A percentile compares a stretch with the other conserved stretches of the same genome.
phyloP scores from a whole-genome alignment of 257 asterid species.

The Solanum lycopersicoides region DNA sequence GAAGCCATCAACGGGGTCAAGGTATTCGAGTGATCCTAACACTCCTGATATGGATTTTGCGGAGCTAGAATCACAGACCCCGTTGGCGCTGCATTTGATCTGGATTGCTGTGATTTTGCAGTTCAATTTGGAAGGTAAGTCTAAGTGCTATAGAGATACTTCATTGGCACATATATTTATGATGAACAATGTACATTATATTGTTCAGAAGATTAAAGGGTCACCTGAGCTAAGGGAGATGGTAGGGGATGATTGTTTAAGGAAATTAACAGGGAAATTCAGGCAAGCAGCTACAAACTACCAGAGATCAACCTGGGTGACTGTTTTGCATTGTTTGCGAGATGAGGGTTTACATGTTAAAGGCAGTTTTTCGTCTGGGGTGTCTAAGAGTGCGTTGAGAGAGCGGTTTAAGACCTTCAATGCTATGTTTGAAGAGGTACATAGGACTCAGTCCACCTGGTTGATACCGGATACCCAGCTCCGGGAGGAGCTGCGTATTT shows the following conservation, averaged over 20 bases:
- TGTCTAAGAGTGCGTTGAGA: constrained; percentile 70
- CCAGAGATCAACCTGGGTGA: constrained; percentile 74
- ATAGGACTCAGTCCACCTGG: constrained; percentile 81
- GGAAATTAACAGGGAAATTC: constrained; percentile 45
- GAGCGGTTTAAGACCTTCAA: constrained; percentile 84
- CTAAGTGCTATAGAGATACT: constrained; percentile 65
- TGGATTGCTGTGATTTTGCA: constrained; percentile 76
- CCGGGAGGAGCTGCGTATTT: constrained; percentile 82
- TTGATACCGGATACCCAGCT: constrained; percentile 75
- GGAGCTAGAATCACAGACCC: constrained; percentile 50
- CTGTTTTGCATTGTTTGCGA: constrained; percentile 72
- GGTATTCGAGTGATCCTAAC: constrained; percentile 53
- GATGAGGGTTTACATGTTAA: constrained; percentile 81
- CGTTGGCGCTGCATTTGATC: constrained; percentile 65
- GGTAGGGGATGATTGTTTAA: constrained; percentile 70
- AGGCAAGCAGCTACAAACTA: constrained; percentile 60
- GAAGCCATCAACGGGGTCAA: constrained; percentile 56
- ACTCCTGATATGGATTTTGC: constrained; percentile 68
- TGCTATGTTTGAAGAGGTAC: constrained; percentile 87
- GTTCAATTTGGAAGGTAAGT: constrained; percentile 69
- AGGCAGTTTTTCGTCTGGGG: constrained; percentile 79
- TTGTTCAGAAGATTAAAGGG: constrained; percentile 67
- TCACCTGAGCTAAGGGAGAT: constrained; percentile 75
- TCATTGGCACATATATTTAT: constrained; percentile 76
- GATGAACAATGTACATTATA: constrained; percentile 91